These are phyloP conservation scores for Isabelozyma pseudorhagii DNA, from an alignment of 805 yeast genomes.

Conservation along the genomic window DNA sequence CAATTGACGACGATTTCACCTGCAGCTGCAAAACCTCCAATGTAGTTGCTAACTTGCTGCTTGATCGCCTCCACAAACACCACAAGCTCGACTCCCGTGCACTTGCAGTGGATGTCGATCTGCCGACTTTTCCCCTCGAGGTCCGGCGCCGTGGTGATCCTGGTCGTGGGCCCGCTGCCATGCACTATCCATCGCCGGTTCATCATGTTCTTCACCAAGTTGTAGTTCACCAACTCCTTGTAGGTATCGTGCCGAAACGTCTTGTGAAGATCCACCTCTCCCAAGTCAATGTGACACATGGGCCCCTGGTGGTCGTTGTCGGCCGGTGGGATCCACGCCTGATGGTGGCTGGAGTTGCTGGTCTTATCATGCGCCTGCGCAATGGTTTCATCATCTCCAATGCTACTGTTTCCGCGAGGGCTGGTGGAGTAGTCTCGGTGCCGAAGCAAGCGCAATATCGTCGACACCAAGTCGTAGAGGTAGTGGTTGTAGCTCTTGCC, in stretches of 20 bases:
- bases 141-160: background rate
- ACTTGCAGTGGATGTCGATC: conserved; percentile 6
- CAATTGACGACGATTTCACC: background rate
- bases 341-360: background rate
- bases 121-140: background rate
- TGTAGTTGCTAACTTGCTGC: background rate
- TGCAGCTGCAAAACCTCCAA: background rate
- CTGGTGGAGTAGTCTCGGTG: background rate
- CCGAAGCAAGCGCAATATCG: conserved; percentile 2
- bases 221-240: conserved; percentile 9
- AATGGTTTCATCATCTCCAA: background rate
- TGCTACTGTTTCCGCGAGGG: background rate
- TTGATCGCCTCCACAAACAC: background rate
- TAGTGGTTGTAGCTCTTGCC: conserved; percentile 5
- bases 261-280: conserved; percentile 2
- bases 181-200: background rate
- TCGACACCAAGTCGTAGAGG: conserved; percentile 5
- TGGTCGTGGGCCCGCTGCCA: background rate
- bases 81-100: conserved; percentile 6
- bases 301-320: background rate
- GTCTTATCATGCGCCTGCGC: background rate
- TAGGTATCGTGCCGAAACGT: conserved; percentile 8
- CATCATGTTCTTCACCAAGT: conserved; percentile 3
- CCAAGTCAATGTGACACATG: background rate
- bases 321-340: background rate